These are phyloP conservation scores for Xerocomus potaroensis DNA, from an alignment of 768 basidiomycete species.

Conservation along the genomic window DNA sequence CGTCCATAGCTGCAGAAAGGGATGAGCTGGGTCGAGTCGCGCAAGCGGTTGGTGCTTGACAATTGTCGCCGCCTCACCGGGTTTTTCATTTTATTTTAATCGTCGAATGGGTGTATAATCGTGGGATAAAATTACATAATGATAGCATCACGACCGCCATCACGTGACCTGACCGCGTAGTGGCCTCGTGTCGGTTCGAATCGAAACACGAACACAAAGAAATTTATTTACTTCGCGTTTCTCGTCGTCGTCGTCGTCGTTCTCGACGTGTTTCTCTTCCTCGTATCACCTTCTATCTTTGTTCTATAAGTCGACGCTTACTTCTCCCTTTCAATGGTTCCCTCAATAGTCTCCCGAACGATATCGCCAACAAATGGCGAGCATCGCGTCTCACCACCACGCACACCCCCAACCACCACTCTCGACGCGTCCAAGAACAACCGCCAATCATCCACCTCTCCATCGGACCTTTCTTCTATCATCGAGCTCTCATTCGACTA, in stretches of 20 bases:
- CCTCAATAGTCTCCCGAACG: conserved; percentile 17
- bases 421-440: conserved; percentile 30
- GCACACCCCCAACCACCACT: conserved; percentile 24
- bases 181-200: conserved; percentile 35
- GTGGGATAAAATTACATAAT: too few relatives aligned
- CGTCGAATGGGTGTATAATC: too few relatives aligned
- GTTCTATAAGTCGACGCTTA: conserved; percentile 10
- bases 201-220: conserved; percentile 23
- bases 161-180: conserved; percentile 36
- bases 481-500: conserved; percentile 48
- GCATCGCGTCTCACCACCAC: conserved; percentile 29
- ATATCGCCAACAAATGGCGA: conserved; percentile 30
- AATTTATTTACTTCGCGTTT: conserved; percentile 13
- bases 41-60: conserved; percentile 15
- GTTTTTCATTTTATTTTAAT: too few relatives aligned
- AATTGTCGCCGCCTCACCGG: too few relatives aligned
- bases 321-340: conserved; percentile 17
- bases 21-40: conserved; percentile 22
- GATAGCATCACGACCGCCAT: conserved; percentile 21
- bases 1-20: conserved; percentile 9
- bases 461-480: conserved; percentile 44
- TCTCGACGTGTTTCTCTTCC: conserved; percentile 16
- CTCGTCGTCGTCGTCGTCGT: conserved; percentile 17
- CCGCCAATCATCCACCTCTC: conserved; percentile 32
- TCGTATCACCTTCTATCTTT: not conserved